Evolutionary conservation across 2,329 filamentous ascomycete genomes (phyloP), one percentile per base, ranked within the genome.

Genomic region (Rhynchosporium secalis): DNA sequence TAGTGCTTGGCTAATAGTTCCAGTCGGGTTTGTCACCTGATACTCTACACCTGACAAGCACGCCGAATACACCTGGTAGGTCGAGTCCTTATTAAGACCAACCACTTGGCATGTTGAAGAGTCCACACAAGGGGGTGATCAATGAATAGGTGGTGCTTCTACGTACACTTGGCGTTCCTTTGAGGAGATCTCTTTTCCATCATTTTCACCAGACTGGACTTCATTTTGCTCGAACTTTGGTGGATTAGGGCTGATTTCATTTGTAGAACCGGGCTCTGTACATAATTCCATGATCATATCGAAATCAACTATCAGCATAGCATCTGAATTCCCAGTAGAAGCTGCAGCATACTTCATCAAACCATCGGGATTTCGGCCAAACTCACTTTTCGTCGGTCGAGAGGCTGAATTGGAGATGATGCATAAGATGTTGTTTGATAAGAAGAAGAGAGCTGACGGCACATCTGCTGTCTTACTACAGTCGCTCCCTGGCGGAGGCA

Each of bases 401-500:
- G 73, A 83, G 68, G 77, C 79, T 47, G 82, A 90, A 67, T 74
- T 90, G 28, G 77, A 79, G 9, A 76, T 82, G 2, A 76, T 91
- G 29, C 85, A 89, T 68, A 78, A 75, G 56, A 81, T 86, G 70
- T 75, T 90, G 3, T 83, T 80, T 69, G 84, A 87, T 67, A 77
- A 78, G 33, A 81, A 81, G 66, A 80, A 80, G 66, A 77, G 85
- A 43, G 77, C 79, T 7, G 75, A 83, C 51, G 85, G 86, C 15
- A 86, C 86, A 0, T 83, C 83, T 29, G 84, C 86, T 1, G 86
- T 88, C 1, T 75, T 90, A 8, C 80, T 91, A 10, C 83, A 84
- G 65, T 85, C 84, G 41, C 82, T 86, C 45, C 84, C 86, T 1
- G 88, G 88, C 1, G 83, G 83, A 13, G 88, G 88, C 2, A 91